Conservation (phyloP, 768 basidiomycete species). For the Macrolepiota albuminosa region DNA sequence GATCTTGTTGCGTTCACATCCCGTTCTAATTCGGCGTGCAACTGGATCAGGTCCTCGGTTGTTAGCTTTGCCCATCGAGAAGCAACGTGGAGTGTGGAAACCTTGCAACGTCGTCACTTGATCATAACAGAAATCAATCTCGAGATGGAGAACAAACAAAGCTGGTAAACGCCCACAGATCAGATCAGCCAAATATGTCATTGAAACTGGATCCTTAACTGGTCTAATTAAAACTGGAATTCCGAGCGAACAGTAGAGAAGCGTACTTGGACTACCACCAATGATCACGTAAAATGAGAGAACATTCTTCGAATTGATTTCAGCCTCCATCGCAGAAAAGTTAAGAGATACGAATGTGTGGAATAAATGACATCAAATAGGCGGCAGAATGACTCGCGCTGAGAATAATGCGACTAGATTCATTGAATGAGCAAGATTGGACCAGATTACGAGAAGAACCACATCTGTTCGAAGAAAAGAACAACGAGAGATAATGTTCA, state of each 20-base stretch:
- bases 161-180: background rate
- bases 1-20: background rate
- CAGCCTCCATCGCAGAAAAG: background rate
- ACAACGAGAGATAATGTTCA: background rate
- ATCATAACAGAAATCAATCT: background rate
- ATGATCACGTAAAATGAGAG: background rate
- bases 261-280: background rate
- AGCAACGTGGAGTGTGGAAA: background rate
- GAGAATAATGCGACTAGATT: background rate
- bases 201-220: background rate
- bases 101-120: background rate
- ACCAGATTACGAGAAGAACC: background rate
- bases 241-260: background rate
- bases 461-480: background rate
- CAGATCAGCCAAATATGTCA: background rate
- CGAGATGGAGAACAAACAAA: background rate
- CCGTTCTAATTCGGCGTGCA: background rate
- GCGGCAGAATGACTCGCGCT: background rate
- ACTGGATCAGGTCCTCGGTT: background rate
- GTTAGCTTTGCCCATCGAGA: background rate
- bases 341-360: background rate
- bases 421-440: background rate
- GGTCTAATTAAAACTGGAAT: background rate
- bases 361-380: background rate
- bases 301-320: background rate